These are phyloP conservation scores for Clarireedia hainanense DNA, from an alignment of 2,329 filamentous ascomycete genomes.

Conservation along the genomic window DNA sequence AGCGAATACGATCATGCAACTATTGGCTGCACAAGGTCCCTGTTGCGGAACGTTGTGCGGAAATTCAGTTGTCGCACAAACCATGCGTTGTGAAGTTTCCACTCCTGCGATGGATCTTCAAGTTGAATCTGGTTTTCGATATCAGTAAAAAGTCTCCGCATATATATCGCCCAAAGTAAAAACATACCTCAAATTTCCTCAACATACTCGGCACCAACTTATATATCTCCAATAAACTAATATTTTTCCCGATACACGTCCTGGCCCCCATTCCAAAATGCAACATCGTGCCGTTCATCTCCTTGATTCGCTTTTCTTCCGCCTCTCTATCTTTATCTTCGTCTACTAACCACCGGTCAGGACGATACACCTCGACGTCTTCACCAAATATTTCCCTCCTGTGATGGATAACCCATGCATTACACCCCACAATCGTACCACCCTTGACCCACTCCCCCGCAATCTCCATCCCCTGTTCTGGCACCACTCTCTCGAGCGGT, in stretches of 20 bases:
- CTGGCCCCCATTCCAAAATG: constrained; percentile 65
- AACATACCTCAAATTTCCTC: constrained; percentile 52
- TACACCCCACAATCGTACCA: constrained; percentile 68
- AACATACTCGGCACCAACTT: constrained; percentile 54
- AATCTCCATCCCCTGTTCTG: constrained; percentile 54
- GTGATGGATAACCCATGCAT: constrained; percentile 67
- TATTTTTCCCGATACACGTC: constrained; percentile 65
- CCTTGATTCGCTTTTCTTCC: constrained; percentile 48
- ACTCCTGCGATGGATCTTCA: constrained; percentile 46
- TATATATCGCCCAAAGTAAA: neutral
- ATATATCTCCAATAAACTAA: constrained; percentile 55
- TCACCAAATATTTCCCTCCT: constrained; percentile 59
- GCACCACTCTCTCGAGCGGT: constrained; percentile 66
- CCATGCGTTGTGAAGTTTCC: constrained; percentile 54
- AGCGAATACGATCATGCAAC: neutral
- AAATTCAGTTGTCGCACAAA: constrained; percentile 55
- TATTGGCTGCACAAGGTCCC: constrained; percentile 18
- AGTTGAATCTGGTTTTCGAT: constrained; percentile 40
- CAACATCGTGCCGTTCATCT: constrained; percentile 64
- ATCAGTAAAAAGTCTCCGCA: neutral
- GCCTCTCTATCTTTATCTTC: constrained; percentile 30
- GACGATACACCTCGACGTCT: constrained; percentile 57
- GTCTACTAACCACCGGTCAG: constrained; percentile 57
- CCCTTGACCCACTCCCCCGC: constrained; percentile 54
- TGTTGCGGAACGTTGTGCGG: constrained; percentile 24